These are phyloP conservation scores for Pilasporangium apinafurcum DNA, from an alignment of 352 stramenopile species.

Conservation along the genomic window DNA sequence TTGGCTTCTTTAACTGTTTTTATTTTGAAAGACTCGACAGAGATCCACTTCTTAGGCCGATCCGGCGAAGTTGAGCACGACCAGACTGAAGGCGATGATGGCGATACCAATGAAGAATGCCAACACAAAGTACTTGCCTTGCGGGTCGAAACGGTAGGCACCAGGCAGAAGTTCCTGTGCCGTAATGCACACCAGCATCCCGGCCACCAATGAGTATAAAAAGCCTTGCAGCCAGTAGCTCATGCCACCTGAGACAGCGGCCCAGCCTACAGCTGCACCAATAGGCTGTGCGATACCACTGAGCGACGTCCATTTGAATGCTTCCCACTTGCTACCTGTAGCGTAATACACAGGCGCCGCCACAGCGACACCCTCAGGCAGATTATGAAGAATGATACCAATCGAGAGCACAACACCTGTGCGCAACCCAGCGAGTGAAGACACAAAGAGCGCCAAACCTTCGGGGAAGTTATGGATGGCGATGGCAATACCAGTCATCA, in stretches of 20 bases:
- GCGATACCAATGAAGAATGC: slow-evolving; percentile 83
- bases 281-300: slow-evolving; percentile 88
- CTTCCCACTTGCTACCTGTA: slow-evolving; percentile 88
- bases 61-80: slow-evolving; percentile 78
- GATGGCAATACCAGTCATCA: slow-evolving; percentile 93
- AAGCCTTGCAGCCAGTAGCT: slow-evolving; percentile 70
- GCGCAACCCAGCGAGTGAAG: slow-evolving; percentile 82
- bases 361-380: slow-evolving; percentile 94
- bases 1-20: no score
- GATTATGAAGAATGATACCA: slow-evolving; percentile 97
- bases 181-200: slow-evolving; percentile 92
- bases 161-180: slow-evolving; percentile 90
- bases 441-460: slow-evolving; percentile 94
- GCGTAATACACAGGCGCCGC: slow-evolving; percentile 96
- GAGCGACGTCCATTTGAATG: slow-evolving; percentile 89
- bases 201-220: slow-evolving; percentile 89
- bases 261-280: slow-evolving; percentile 81
- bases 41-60: slow-evolving; percentile 38
- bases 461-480: slow-evolving; percentile 98
- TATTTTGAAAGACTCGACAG: no score
- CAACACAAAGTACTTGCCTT: slow-evolving; percentile 82
- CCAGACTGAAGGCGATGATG: slow-evolving; percentile 87
- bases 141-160: slow-evolving; percentile 85
- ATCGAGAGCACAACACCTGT: slow-evolving; percentile 90
- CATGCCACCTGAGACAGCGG: slow-evolving; percentile 39